phyloP scores from a whole-genome alignment of 1,139 yeast genomes.

The Candida sanyaensis region DNA sequence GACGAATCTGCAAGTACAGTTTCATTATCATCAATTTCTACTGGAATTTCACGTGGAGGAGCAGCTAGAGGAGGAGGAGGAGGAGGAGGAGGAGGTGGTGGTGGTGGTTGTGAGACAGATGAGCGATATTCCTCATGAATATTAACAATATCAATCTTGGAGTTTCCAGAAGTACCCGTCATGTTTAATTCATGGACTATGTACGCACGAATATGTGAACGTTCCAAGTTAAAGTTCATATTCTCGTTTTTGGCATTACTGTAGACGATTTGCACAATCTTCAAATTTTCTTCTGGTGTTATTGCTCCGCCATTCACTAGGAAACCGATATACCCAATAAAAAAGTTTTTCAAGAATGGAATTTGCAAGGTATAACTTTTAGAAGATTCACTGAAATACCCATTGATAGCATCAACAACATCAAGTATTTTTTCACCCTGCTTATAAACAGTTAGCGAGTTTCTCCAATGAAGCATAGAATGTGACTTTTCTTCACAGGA shows the following conservation, averaged over 20 bases:
- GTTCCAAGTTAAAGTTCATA: constrained; percentile 14
- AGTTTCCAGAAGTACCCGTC: constrained; percentile 11
- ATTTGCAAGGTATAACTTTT: constrained; percentile 30
- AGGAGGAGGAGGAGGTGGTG: too few species aligned
- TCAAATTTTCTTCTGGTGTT: constrained; percentile 25
- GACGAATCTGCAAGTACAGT: constrained; percentile 45
- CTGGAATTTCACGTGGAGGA: neutral
- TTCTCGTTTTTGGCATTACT: constrained; percentile 14
- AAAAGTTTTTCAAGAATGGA: constrained; percentile 43
- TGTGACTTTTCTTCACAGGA: constrained; percentile 8
- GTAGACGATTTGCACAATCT: constrained; percentile 35
- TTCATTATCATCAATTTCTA: constrained; percentile 37
- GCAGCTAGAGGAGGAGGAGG: too few species aligned
- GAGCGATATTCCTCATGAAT: neutral
- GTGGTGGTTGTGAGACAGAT: neutral
- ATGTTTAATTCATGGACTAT: constrained; percentile 30
- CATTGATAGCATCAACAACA: constrained; percentile 36
- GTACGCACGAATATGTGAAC: constrained; percentile 25
- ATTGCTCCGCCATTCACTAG: constrained; percentile 31
- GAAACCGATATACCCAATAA: constrained; percentile 41
- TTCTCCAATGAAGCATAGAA: constrained; percentile 36
- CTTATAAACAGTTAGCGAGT: constrained; percentile 31
- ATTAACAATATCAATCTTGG: constrained; percentile 22
- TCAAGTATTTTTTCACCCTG: constrained; percentile 22
- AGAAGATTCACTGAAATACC: constrained; percentile 23